Conservation (phyloP, 768 basidiomycete genomes). For the Calocera cornea region DNA sequence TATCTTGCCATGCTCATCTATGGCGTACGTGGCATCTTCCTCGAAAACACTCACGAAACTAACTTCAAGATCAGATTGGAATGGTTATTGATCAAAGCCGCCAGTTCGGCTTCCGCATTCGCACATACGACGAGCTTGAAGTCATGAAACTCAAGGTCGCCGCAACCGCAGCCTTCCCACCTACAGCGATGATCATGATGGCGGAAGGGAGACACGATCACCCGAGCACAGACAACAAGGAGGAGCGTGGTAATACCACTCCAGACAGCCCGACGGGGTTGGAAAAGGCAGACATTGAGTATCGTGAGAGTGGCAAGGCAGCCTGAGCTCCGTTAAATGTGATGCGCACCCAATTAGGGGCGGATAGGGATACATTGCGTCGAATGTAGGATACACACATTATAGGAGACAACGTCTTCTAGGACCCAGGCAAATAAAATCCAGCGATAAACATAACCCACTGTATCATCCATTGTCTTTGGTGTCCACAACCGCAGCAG, state of each 20-base stretch:
- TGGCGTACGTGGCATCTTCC: constrained; percentile 33
- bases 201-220: background rate
- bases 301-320: background rate
- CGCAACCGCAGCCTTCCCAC: background rate
- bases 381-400: constrained; percentile 2
- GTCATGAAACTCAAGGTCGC: background rate
- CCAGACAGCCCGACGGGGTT: background rate
- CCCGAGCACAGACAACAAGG: background rate
- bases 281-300: background rate
- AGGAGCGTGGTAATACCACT: background rate
- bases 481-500: background rate
- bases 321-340: background rate
- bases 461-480: constrained; percentile 2
- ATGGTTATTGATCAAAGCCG: constrained; percentile 39
- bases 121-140: constrained; percentile 31
- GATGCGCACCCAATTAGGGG: background rate
- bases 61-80: constrained; percentile 27
- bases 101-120: constrained; percentile 38
- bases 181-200: background rate
- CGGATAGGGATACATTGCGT: background rate
- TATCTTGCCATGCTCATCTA: constrained; percentile 46
- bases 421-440: background rate
- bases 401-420: background rate
- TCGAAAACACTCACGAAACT: background rate
- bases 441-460: background rate